Evolutionary conservation across 345 rosid genomes (phyloP).

Genomic region (Isatis tinctoria): DNA sequence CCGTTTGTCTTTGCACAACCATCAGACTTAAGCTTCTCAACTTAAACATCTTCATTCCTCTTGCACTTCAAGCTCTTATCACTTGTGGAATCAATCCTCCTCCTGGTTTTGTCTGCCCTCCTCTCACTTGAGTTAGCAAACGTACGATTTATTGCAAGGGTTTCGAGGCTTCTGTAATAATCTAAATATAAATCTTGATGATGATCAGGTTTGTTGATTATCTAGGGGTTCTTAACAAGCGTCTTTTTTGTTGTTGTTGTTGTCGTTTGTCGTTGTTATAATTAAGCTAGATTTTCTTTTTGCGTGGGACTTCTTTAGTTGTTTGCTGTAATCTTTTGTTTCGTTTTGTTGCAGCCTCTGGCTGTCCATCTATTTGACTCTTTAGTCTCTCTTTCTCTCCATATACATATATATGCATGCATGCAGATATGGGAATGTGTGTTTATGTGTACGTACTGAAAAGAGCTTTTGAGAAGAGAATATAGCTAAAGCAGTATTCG

Average conservation of each 20-base stretch:
- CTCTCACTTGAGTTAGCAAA: conserved; percentile 29
- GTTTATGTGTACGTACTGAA: conserved; percentile 7
- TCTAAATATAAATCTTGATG: conserved; percentile 1
- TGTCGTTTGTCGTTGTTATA: neutral
- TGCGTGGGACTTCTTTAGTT: conserved; percentile 4
- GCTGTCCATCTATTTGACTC: conserved; percentile 10
- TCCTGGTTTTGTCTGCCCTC: conserved; percentile 66
- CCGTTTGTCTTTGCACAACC: conserved; percentile 71
- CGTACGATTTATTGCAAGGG: neutral
- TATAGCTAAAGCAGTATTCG: neutral
- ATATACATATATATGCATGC: neutral
- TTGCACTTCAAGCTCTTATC: conserved; percentile 69
- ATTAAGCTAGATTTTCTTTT: conserved; percentile 11
- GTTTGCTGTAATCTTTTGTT: conserved; percentile 12
- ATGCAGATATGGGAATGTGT: neutral
- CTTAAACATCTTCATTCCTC: conserved; percentile 58
- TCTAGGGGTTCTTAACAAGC: conserved; percentile 6
- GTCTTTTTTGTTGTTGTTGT: neutral
- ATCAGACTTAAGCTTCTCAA: conserved; percentile 69
- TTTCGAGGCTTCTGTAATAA: conserved; percentile 4
- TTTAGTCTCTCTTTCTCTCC: neutral
- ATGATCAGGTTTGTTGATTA: conserved; percentile 1
- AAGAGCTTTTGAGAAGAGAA: neutral
- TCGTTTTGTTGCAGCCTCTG: neutral
- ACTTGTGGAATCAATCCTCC: conserved; percentile 77